Percentiles rank a stretch among this genome's conserved stretches.
phyloP scores from a whole-genome alignment of 2,329 filamentous ascomycete genomes.

The Aspergillus fijiensis region DNA sequence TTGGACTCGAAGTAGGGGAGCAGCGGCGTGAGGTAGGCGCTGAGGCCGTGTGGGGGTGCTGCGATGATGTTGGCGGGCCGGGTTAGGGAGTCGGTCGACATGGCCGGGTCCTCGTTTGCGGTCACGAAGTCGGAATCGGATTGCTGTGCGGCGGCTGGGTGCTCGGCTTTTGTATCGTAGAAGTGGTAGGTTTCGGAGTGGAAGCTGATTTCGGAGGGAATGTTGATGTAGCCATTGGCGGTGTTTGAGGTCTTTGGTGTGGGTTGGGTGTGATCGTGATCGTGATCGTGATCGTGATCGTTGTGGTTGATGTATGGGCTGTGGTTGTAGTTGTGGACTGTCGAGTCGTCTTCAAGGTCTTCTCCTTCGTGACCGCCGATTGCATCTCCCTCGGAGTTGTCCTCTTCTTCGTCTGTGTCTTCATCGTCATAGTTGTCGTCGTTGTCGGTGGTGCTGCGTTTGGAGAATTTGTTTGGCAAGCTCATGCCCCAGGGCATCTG shows the following conservation, averaged over 20 bases:
- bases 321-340: background rate
- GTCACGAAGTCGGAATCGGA: constrained; percentile 8
- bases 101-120: background rate
- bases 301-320: background rate
- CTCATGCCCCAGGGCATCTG: background rate
- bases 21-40: constrained; percentile 18
- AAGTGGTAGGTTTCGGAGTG: background rate
- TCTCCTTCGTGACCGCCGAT: background rate
- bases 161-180: background rate
- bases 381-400: background rate
- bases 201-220: background rate
- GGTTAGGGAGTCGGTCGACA: background rate
- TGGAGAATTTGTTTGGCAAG: background rate
- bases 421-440: background rate
- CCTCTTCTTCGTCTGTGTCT: background rate
- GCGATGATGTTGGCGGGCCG: background rate
- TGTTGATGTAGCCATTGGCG: background rate
- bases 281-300: background rate
- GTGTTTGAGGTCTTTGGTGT: background rate
- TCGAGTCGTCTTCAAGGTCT: background rate
- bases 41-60: background rate
- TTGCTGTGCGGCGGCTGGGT: background rate
- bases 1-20: constrained; percentile 28
- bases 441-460: background rate
- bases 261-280: background rate